Evolutionary conservation across 2,329 filamentous ascomycete genomes (phyloP).

Genomic region (Grosmannia huntii): DNA sequence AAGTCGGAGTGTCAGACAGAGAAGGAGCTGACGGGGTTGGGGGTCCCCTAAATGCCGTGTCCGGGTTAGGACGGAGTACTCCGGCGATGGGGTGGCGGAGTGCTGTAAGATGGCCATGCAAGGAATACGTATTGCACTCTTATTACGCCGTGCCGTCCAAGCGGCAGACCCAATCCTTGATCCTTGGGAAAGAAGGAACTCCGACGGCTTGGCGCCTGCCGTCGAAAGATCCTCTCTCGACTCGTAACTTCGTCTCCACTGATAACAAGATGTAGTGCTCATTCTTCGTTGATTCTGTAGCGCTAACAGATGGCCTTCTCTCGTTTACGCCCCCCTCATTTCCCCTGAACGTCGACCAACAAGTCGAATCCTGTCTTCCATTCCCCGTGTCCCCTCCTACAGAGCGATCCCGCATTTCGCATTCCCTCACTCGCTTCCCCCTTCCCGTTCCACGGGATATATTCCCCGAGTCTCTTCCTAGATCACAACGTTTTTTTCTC

Average conservation of each 20-base stretch:
- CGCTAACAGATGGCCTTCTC: neutral
- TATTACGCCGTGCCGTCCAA: neutral
- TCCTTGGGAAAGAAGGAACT: neutral
- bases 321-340: neutral
- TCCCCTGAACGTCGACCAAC: neutral
- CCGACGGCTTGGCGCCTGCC: neutral
- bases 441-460: neutral
- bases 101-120: no score
- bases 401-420: neutral
- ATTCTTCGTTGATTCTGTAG: neutral
- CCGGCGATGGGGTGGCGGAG: no score
- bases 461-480: neutral
- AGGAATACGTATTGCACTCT: no score
- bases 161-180: neutral
- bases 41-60: no score
- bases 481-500: neutral
- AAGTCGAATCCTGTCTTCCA: neutral
- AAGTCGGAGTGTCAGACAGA: no score
- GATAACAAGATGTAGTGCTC: neutral
- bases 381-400: neutral
- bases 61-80: no score
- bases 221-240: neutral
- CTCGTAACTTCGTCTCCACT: neutral
- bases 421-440: neutral
- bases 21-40: no score